phyloP scores from a whole-genome alignment of 495 filamentous ascomycete species.

The Aspergillus ostianus region DNA sequence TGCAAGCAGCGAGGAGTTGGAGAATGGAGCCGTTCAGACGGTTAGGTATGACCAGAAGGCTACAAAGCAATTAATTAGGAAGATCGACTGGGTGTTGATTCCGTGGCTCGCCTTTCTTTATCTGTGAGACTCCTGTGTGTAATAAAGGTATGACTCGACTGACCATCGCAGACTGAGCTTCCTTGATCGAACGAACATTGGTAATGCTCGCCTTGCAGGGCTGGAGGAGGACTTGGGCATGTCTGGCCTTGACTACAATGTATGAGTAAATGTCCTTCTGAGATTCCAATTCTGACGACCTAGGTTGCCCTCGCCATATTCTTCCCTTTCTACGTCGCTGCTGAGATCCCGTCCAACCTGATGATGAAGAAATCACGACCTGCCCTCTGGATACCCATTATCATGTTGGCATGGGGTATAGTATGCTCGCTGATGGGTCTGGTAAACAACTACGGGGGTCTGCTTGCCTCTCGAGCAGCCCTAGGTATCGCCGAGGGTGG shows the following conservation, averaged over 20 bases:
- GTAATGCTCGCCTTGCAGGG: conserved; percentile 15
- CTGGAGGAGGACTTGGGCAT: conserved; percentile 15
- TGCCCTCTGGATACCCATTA: conserved; percentile 12
- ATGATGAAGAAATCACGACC: conserved; percentile 18
- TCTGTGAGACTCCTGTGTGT: conserved; percentile 3
- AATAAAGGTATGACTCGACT: not conserved
- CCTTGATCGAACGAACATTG: conserved; percentile 19
- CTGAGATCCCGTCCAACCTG: conserved; percentile 18
- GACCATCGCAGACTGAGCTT: conserved; percentile 14
- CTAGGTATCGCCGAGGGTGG: conserved; percentile 16
- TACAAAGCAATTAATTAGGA: conserved; percentile 15
- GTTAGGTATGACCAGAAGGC: conserved; percentile 1
- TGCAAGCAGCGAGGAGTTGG: conserved; percentile 10
- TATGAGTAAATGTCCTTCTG: not conserved
- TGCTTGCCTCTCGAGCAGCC: conserved; percentile 5
- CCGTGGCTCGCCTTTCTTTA: conserved; percentile 18
- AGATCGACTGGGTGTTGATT: conserved; percentile 17
- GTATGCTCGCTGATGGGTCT: conserved; percentile 13
- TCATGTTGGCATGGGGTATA: conserved; percentile 17
- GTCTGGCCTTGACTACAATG: conserved; percentile 17
- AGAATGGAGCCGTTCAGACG: conserved; percentile 2
- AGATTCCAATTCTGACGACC: not conserved
- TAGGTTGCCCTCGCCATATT: conserved; percentile 18
- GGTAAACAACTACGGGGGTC: conserved; percentile 10
- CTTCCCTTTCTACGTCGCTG: conserved; percentile 20